Base-by-base conservation (phyloP, 2,329 filamentous ascomycete genomes). In the Aspergillus persii region DNA sequence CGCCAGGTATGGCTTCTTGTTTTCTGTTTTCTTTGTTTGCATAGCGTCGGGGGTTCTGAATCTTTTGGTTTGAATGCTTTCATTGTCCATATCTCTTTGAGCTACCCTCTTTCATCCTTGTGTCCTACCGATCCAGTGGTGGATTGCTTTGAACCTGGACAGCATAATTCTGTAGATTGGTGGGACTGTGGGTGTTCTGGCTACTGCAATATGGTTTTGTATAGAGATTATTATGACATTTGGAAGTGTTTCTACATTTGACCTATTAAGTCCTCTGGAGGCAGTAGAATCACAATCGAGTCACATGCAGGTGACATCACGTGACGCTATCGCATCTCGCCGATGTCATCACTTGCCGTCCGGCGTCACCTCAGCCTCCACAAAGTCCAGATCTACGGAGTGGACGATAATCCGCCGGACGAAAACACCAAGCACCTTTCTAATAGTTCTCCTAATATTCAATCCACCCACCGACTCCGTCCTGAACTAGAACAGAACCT, bases 11-110 rank as follows among this genome's bases (percentile, higher is more conserved):
- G 53, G 56, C 57, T 57, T 60, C 47, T 63, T 62, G 60, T 56
- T 60, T 63, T 63, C 62, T 56, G 58, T 55, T 64, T 63, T 63
- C 61, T 71, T 71, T 70, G 63, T 68, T 71, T 66, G 72, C 72
- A 75, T 75, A 75, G 72, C 72, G 72, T 66, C 65, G 68, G 72
- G 71, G 72, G 71, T 73, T 71, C 66, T 65, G 53, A 57, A 39
- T 61, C 59, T 39, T 56, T 52, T 30, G 36, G 50, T 48, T 31
- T 59, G 44, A 36, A 57, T 58, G 56, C 54, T 39, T 41, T 36
- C 9, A 30, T 41, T 51, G 9, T 27, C 5, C 18, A 47, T 26
- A 9, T 46, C 26, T 57, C n/a, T 44, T 29, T 23, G 18, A 23
- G 18, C 18, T 23, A 23, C 18, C 18, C 18, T 23, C 18, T 50